These are phyloP conservation scores for Phragmites australis DNA, from an alignment of 176 grass and related monocot genomes.

Conservation along the genomic window DNA sequence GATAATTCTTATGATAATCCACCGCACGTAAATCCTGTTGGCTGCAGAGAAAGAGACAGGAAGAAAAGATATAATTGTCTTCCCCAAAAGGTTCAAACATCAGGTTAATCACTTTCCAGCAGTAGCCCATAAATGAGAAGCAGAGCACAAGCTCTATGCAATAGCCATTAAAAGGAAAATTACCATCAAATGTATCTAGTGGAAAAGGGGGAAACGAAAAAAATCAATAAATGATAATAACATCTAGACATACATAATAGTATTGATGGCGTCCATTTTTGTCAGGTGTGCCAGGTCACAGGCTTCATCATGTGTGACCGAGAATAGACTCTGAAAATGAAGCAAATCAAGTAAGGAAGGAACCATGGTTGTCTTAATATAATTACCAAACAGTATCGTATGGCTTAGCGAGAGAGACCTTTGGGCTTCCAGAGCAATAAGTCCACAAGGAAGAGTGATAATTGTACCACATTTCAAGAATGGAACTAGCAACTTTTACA, in stretches of 20 bases:
- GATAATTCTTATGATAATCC: conserved; percentile 66
- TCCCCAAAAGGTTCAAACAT: conserved; percentile 17
- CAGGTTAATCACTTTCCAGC: conserved; percentile 27
- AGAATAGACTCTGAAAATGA: conserved; percentile 42
- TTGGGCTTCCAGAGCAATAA: conserved; percentile 59
- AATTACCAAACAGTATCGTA: too few relatives aligned
- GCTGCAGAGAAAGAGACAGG: conserved; percentile 49
- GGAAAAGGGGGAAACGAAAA: too few relatives aligned
- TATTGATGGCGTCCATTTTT: conserved; percentile 63
- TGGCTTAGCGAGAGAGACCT: conserved; percentile 64
- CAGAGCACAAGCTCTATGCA: not conserved
- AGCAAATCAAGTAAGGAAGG: conserved; percentile 15
- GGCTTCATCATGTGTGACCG: conserved; percentile 49
- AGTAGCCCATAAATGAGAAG: not conserved
- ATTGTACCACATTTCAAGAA: conserved; percentile 93
- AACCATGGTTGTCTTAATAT: conserved; percentile 23
- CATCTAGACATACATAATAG: conserved; percentile 62
- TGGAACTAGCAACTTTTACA: conserved; percentile 53
- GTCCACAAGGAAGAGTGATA: conserved; percentile 81
- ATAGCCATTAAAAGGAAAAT: not conserved
- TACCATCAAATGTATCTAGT: too few relatives aligned
- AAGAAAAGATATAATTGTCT: not conserved
- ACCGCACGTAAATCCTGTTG: conserved; percentile 49
- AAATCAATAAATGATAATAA: not conserved
- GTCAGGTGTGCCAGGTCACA: conserved; percentile 65